A percentile compares a stretch with the other conserved stretches of the same genome.
Evolutionary conservation across 225 moss, liverwort and hornwort genomes (phyloP).

Genomic region (Marchantia paleacea): DNA sequence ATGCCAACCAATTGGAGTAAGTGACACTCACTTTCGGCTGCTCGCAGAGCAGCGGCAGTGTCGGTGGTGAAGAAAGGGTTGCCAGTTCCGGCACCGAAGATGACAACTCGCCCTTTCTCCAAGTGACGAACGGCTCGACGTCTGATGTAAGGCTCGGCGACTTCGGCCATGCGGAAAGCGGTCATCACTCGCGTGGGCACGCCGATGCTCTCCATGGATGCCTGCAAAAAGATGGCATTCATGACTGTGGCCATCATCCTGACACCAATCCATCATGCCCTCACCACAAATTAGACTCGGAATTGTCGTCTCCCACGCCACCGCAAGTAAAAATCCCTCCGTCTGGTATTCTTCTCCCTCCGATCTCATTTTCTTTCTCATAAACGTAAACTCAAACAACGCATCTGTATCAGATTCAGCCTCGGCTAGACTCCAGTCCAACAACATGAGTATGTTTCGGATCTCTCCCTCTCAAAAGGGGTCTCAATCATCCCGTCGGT

Average conservation of each 20-base stretch:
- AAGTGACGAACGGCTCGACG: slow-evolving; percentile 87
- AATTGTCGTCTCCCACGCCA: neutral
- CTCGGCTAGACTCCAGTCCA: too few species aligned
- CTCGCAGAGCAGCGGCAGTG: slow-evolving; percentile 91
- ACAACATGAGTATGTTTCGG: too few species aligned
- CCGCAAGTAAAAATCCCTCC: neutral
- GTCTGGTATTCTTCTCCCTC: neutral
- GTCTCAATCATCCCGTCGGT: too few species aligned
- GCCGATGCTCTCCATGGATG: slow-evolving; percentile 88
- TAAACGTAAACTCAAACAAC: neutral
- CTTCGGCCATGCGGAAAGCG: slow-evolving; percentile 87
- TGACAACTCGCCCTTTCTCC: slow-evolving; percentile 93
- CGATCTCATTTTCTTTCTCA: too few species aligned
- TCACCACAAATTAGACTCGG: slow-evolving; percentile 4
- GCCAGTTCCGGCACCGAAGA: slow-evolving; percentile 93
- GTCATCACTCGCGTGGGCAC: slow-evolving; percentile 89
- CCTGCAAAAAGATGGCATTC: slow-evolving; percentile 94
- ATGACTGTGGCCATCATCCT: slow-evolving; percentile 99
- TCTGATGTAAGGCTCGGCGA: slow-evolving; percentile 89
- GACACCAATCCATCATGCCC: slow-evolving; percentile 21
- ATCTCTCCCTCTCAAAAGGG: too few species aligned
- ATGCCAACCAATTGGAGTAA: too few species aligned
- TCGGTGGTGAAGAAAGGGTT: slow-evolving; percentile 98
- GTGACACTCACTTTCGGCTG: slow-evolving; percentile 75
- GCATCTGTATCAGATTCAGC: too few species aligned